Base-by-base conservation (phyloP, 176 grass and related monocot species). In the Lolium multiflorum region DNA sequence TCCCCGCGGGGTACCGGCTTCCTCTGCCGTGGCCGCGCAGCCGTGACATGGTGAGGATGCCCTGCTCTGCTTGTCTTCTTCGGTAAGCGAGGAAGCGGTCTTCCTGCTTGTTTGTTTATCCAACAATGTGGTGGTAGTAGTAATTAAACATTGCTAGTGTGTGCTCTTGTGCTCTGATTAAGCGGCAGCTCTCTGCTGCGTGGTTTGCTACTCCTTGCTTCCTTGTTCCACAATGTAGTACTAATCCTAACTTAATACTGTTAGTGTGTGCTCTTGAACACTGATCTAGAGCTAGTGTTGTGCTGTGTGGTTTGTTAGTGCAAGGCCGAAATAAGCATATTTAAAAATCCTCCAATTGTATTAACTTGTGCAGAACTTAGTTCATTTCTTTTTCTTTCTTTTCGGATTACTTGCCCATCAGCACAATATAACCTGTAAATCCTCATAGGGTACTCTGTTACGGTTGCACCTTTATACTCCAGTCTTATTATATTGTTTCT, bases 21-120 rank as follows among this genome's bases (percentile, higher is more conserved):
- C 93, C 92, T 1, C 26, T 98, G 56, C 86, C 92, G 55, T 94
- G 96, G 96, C 96, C 93, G n/a, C 90, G 58, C 76, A 98, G 96
- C 86, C 94, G 93, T 92, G 93, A 96, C 75, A 96, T 98, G 96
- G 96, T 98, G 86, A 95, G 96, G 88, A 89, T 80, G 81, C 31
- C 56, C 76, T 47, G 76, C 87, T 89, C 68, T 43, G 79, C 87
- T 88, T 85, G 41, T 72, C 44, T 91, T 82, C 88, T 87, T 95
- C 35, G 80, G 86, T 95, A 92, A 85, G 86, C 81, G 51, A 73
- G 86, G 68, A 75, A 31, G 75, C 24, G 7, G 18, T 67, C 77
- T 73, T 21, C 14, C 80, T 70, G n/a, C 52, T 51, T 55, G 14
- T 64, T 50, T 84, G 65, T 74, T 90, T 49, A 82, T 64, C 71